Evolutionary conservation across 768 basidiomycete genomes (phyloP).

Genomic region (Galerina marginata): DNA sequence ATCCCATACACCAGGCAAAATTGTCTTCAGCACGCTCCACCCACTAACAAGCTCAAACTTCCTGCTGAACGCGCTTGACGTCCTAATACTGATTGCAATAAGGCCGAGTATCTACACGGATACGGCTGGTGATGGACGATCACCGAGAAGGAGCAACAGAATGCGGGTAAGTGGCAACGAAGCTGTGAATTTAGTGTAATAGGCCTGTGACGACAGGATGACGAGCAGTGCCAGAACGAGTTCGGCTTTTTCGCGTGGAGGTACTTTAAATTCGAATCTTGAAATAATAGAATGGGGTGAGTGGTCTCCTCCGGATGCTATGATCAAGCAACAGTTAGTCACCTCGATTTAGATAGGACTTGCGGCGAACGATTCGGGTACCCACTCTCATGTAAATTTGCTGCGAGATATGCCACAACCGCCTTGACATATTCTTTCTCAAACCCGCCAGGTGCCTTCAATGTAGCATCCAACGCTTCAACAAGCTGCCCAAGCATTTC

Average conservation of each 20-base stretch:
- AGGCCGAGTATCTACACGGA: conserved; percentile 65
- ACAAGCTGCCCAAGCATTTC: conserved; percentile 57
- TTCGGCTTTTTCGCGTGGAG: conserved; percentile 63
- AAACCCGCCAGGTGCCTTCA: conserved; percentile 62
- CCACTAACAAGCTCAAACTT: conserved; percentile 89
- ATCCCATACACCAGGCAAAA: conserved; percentile 75
- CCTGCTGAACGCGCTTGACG: conserved; percentile 67
- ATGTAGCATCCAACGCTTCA: conserved; percentile 63
- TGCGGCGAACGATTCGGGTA: conserved; percentile 10
- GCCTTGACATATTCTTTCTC: conserved; percentile 85
- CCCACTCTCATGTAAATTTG: conserved; percentile 75
- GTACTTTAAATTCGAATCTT: conserved; percentile 52
- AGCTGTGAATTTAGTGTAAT: conserved; percentile 73
- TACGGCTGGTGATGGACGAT: conserved; percentile 66
- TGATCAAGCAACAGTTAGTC: neutral
- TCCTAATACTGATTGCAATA: conserved; percentile 57
- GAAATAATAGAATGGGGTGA: conserved; percentile 67
- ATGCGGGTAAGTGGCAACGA: conserved; percentile 82
- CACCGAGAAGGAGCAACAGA: conserved; percentile 78
- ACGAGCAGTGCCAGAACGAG: conserved; percentile 71
- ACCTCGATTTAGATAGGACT: neutral
- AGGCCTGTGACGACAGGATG: conserved; percentile 58
- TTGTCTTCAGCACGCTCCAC: conserved; percentile 75
- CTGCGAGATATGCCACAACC: conserved; percentile 82
- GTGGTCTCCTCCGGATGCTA: conserved; percentile 29